Evolutionary conservation across 116 monocot species (phyloP).

Genomic region (Papilionanthe hybrid): DNA sequence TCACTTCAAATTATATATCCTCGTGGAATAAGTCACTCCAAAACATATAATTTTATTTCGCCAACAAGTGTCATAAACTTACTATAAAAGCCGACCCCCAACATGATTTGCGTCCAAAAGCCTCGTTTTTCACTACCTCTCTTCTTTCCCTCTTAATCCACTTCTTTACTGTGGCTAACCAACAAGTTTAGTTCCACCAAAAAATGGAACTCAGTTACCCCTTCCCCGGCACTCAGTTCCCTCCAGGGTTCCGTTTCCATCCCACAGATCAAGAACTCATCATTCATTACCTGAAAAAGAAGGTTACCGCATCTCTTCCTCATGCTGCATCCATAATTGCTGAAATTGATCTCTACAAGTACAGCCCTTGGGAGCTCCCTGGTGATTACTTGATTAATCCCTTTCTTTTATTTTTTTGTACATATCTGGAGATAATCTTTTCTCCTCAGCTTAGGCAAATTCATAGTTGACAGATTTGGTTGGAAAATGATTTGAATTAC

Average conservation of each 20-base stretch:
- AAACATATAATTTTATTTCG: no score
- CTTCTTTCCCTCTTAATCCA: not conserved
- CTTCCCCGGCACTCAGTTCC: conserved; percentile 6
- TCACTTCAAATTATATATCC: no score
- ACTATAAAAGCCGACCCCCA: not conserved
- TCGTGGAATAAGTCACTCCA: no score
- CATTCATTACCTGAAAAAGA: conserved; percentile 26
- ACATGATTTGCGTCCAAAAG: not conserved
- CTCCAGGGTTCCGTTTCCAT: conserved; percentile 33
- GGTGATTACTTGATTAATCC: conserved; percentile 10
- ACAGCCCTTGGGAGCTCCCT: conserved; percentile 39
- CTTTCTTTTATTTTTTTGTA: no score
- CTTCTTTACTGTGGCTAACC: no score
- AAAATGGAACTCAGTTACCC: conserved; percentile 1
- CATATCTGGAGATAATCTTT: no score
- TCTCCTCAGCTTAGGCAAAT: not conserved
- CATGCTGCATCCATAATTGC: conserved; percentile 22
- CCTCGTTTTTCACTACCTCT: not conserved
- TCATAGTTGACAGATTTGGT: not conserved
- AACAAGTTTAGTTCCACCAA: no score
- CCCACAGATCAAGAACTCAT: conserved; percentile 42
- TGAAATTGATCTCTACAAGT: conserved; percentile 32
- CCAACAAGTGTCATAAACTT: no score
- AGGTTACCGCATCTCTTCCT: conserved; percentile 12
- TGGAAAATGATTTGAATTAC: no score